Base-by-base conservation (phyloP, 768 basidiomycete species). In the Myochromella boudieri region DNA sequence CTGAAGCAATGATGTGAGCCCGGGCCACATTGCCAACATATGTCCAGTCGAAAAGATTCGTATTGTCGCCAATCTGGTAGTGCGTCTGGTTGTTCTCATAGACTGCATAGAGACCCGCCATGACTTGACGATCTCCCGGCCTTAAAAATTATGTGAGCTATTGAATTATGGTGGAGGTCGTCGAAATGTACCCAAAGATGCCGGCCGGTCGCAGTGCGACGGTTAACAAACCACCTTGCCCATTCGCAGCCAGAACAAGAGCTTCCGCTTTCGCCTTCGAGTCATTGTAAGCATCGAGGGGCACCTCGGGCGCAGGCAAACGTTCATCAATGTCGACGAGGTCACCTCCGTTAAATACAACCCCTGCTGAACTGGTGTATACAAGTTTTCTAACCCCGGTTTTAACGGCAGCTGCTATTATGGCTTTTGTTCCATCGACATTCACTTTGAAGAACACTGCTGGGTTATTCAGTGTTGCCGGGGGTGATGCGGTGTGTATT, bases 1-100 rank as follows among this genome's bases (percentile, higher is more conserved):
- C 95, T 17, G 90, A 87, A 9, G 97, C 97, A 42, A 98, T 80
- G 11, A 99, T 71, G 63, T 99, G 97, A 3, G 94, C 95, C 58
- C 87, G 81, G 1, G 94, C 95, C 51, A 95, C 85, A 64, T 99
- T 99, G 44, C 84, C 92, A 57, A 98, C 92, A 61, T 97, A 97
- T 4, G 95, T 97, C 82, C 88, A 94, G 67, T 98, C 97, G 59
- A 91, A 93, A 3, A 98, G 68, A 63, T 98, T 98, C 53, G 78
- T 83, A 68, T 97, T 97, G 68, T 87, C 76, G 28, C 97, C 97
- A 54, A 99, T 84, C 66, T 97, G 95, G 75, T 91, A 89, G 55
- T 90, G 84, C 0, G 92, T 93, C 64, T 97, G 88, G 14, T 83
- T 81, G 34, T 82, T 77, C 58, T 87, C 76, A 64, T 91, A 87